Evolutionary conservation across 148 eudicot genomes (phyloP), one percentile per base, ranked within the genome.

Genomic region (Arbutus unedo): DNA sequence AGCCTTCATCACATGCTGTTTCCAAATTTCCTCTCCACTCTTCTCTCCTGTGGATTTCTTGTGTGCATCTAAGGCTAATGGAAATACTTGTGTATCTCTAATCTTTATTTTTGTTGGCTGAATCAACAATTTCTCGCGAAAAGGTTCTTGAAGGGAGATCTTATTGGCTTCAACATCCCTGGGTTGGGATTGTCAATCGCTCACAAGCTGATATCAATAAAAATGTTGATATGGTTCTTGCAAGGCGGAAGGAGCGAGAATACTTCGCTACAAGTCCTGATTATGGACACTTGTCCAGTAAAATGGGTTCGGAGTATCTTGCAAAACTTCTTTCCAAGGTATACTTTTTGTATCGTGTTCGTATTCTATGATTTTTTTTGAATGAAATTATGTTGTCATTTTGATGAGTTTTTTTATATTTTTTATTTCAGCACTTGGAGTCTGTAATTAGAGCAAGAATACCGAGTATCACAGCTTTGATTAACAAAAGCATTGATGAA

Each of bases 61-160:
- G 45, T 45, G 47, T 59, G 47, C 67, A 38, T n/a, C 3, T 2
- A 48, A 49, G 25, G 31, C n/a, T 55, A 14, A 31, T 56, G 50
- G 8, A 38, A 77, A 31, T 38, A 38, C 8, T 19, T 18, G 31
- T 57, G 9, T 16, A 60, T 59, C 8, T 44, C 18, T 19, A 79
- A 57, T 64, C 75, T 53, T 71, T 83, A 14, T 67, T 67, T 54
- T 50, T 55, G 60, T 76, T 78, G 19, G 25, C 47, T 31, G 48
- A 80, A 50, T 50, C 75, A 68, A 68, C 18, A 31, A 54, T 48
- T 67, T 4, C 55, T 49, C 75, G 4, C 80, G 15, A 25, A 80
- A 84, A 90, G 93, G 93, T 91, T 82, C 95, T 92, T 84, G 95
- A 92, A 83, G 95, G 95, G 54, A 89, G 90, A 86, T 82, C 95